Evolutionary conservation across 495 filamentous ascomycete species (phyloP).

Genomic region (Neurospora discreta): DNA sequence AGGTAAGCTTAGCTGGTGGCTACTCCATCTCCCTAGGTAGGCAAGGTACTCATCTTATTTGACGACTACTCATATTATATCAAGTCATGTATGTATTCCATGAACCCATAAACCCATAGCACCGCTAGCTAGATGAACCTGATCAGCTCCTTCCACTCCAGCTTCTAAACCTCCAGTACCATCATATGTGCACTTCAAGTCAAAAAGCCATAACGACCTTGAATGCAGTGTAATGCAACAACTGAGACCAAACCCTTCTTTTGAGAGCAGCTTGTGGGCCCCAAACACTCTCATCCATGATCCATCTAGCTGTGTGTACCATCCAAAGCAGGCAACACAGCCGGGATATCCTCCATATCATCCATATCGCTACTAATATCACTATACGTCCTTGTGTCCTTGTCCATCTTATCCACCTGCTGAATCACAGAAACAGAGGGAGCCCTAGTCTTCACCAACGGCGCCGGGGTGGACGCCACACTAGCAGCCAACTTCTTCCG

Average conservation of each 20-base stretch:
- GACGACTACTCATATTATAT: no score
- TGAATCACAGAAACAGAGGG: not conserved
- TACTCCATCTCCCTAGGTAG: no score
- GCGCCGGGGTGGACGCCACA: not conserved
- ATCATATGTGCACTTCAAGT: not conserved
- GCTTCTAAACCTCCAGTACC: not conserved
- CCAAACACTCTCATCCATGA: no score
- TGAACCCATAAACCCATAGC: not conserved
- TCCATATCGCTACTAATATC: constrained; percentile 17
- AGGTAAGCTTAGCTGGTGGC: no score
- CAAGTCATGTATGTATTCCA: no score
- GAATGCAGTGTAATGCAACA: not conserved
- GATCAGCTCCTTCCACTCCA: not conserved
- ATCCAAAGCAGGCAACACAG: constrained; percentile 5
- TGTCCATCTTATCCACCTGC: not conserved
- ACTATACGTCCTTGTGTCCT: not conserved
- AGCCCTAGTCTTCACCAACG: not conserved
- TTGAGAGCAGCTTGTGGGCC: not conserved
- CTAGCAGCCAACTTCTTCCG: not conserved
- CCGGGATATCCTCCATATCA: constrained; percentile 27
- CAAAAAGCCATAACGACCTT: not conserved
- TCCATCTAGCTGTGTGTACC: not conserved
- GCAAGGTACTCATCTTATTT: no score
- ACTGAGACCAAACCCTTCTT: not conserved
- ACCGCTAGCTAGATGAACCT: not conserved